Evolutionary conservation across 2,329 filamentous ascomycete species (phyloP).

Genomic region (Alternaria arbusti): DNA sequence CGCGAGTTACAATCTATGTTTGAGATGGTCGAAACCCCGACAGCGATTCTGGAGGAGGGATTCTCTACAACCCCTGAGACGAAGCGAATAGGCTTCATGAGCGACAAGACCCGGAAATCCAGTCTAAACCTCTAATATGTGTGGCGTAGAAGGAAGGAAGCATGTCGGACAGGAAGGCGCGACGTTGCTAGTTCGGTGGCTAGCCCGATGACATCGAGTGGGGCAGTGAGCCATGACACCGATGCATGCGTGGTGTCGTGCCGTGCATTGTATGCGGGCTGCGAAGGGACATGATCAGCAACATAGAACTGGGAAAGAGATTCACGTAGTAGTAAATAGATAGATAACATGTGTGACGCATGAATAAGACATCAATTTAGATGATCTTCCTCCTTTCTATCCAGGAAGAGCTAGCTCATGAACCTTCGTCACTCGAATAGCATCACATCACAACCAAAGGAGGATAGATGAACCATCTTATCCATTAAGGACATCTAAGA

Average conservation of each 20-base stretch:
- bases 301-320: too few relatives aligned
- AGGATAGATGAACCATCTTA: not conserved
- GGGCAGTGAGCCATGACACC: not conserved
- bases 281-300: too few relatives aligned
- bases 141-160: not conserved
- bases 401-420: too few relatives aligned
- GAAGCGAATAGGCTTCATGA: too few relatives aligned
- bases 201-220: not conserved
- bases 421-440: too few relatives aligned
- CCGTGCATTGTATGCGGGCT: not conserved
- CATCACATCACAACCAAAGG: not conserved
- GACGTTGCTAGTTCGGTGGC: not conserved
- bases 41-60: not conserved
- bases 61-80: not conserved
- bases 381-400: too few relatives aligned
- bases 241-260: not conserved
- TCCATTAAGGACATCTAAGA: not conserved
- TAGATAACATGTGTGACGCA: too few relatives aligned
- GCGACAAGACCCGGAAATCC: rapidly evolving
- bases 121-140: not conserved
- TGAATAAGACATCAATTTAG: too few relatives aligned
- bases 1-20: not conserved
- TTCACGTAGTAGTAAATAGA: too few relatives aligned
- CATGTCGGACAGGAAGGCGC: not conserved
- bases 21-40: not conserved